phyloP scores from a whole-genome alignment of 768 basidiomycete species.

The Macrolepiota albuminosa region DNA sequence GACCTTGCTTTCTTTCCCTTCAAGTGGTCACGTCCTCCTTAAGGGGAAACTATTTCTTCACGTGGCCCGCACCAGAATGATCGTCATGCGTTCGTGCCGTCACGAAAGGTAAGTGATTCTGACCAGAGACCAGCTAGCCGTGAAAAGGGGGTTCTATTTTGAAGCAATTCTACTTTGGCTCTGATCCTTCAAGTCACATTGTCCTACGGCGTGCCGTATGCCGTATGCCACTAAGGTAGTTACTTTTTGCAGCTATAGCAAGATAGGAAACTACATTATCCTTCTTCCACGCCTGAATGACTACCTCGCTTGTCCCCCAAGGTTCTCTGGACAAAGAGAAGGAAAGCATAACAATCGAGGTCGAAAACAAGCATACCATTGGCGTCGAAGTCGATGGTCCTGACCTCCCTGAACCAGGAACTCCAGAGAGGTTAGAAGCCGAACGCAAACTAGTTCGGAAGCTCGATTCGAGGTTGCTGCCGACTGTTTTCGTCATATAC shows the following conservation, averaged over 20 bases:
- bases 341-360: constrained; percentile 14
- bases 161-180: neutral
- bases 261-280: neutral
- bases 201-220: neutral
- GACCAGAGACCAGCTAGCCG: neutral
- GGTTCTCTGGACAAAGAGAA: constrained; percentile 14
- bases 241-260: constrained; percentile 2
- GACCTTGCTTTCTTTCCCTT: neutral
- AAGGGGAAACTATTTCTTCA: neutral
- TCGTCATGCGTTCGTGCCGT: neutral
- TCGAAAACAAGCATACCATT: constrained; percentile 1
- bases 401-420: constrained; percentile 16
- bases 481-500: constrained; percentile 53
- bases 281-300: constrained; percentile 1
- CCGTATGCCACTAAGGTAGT: neutral
- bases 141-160: neutral
- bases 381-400: neutral
- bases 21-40: neutral
- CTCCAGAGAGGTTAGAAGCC: constrained; percentile 28
- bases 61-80: neutral
- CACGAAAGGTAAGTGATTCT: neutral
- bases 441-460: constrained; percentile 47
- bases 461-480: constrained; percentile 52
- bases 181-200: neutral
- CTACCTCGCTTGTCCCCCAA: neutral